Conservation (phyloP, 441 rosid genomes). For the Monsonia emarginata region DNA sequence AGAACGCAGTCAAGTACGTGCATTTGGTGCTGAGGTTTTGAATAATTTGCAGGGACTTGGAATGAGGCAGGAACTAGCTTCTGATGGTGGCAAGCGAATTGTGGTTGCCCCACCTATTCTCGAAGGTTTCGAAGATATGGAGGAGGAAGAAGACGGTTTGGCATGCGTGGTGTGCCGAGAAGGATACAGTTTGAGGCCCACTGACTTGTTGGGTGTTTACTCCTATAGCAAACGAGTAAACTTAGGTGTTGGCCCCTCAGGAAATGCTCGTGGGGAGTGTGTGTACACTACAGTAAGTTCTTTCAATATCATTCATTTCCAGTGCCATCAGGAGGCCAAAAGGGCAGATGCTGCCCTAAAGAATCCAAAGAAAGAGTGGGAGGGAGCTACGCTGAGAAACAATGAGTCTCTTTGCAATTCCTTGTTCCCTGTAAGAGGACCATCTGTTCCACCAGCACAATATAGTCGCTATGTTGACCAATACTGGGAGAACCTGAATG, state of each 20-base stretch:
- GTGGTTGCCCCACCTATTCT: slow-evolving; percentile 71
- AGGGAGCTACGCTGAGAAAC: slow-evolving; percentile 94
- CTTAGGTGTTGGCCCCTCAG: slow-evolving; percentile 86
- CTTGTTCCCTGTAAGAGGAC: slow-evolving; percentile 89
- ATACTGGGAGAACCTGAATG: slow-evolving; percentile 94
- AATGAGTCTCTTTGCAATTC: slow-evolving; percentile 98
- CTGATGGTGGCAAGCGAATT: slow-evolving; percentile 95
- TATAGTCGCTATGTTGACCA: slow-evolving; percentile 86
- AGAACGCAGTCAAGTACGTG: background rate
- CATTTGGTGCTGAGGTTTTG: background rate
- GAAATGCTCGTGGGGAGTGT: slow-evolving; percentile 94
- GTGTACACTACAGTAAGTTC: slow-evolving; percentile 98
- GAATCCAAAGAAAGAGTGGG: slow-evolving; percentile 99
- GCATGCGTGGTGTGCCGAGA: slow-evolving; percentile 99
- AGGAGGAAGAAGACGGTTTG: slow-evolving; percentile 96
- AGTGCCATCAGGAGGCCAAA: slow-evolving; percentile 99
- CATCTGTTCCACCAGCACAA: slow-evolving; percentile 69
- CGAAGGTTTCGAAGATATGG: slow-evolving; percentile 96
- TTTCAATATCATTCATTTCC: slow-evolving; percentile 94
- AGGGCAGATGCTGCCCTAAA: slow-evolving; percentile 95
- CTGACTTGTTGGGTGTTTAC: slow-evolving; percentile 87
- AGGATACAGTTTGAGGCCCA: slow-evolving; percentile 96
- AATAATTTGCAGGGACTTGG: slow-evolving; percentile 65
- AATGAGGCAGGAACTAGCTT: slow-evolving; percentile 69
- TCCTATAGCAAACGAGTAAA: slow-evolving; percentile 93